phyloP scores from a whole-genome alignment of 2,329 filamentous ascomycete species.

The Aspergillus novoparasiticus region DNA sequence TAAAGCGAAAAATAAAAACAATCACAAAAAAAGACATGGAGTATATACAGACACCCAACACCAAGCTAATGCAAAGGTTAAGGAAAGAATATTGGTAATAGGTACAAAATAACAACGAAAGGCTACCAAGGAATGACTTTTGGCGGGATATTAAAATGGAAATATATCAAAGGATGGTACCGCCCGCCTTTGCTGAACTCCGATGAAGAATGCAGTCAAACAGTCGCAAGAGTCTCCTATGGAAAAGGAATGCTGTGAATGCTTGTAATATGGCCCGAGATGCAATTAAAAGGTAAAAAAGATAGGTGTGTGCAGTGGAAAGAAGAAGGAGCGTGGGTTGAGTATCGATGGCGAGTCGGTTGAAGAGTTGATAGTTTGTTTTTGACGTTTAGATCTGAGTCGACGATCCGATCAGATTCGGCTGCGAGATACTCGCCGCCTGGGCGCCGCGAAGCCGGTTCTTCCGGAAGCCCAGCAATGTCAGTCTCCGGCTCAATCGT shows the following conservation, averaged over 20 bases:
- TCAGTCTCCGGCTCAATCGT: constrained; percentile 29
- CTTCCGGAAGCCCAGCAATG: constrained; percentile 28
- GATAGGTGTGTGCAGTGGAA: not conserved
- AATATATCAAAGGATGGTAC: not conserved
- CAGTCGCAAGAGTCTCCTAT: not conserved
- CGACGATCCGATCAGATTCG: constrained; percentile 38
- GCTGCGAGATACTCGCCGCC: constrained; percentile 33
- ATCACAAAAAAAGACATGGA: constrained; percentile 1
- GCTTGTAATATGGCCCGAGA: not conserved
- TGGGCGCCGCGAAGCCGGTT: constrained; percentile 16
- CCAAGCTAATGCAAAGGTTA: constrained; percentile 14
- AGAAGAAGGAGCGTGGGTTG: not conserved
- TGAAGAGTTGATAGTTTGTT: not conserved
- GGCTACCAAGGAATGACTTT: constrained; percentile 7
- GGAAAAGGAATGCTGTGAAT: not conserved
- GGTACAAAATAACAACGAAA: constrained; percentile 4
- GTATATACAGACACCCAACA: constrained; percentile 7
- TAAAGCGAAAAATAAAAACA: not conserved
- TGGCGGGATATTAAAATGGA: constrained; percentile 10
- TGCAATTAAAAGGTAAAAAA: not conserved
- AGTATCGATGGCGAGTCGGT: not conserved
- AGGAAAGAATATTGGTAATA: constrained; percentile 12
- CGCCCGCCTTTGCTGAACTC: constrained; percentile 6
- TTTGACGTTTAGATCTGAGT: constrained; percentile 22
- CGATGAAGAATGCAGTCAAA: constrained; percentile 4